phyloP scores from a whole-genome alignment of 441 rosid species.

The Codiaeum variegatum region DNA sequence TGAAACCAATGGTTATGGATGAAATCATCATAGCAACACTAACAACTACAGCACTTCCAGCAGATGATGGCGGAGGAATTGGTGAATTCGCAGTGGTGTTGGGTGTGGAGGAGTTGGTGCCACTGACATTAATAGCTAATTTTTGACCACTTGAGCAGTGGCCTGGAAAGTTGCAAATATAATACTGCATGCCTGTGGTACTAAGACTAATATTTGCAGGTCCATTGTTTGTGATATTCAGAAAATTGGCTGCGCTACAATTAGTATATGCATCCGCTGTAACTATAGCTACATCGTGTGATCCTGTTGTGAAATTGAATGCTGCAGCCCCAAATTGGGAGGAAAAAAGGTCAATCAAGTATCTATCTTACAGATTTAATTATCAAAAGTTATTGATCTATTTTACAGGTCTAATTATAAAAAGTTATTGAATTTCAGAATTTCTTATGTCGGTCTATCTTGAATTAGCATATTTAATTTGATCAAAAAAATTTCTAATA shows the following conservation, averaged over 20 bases:
- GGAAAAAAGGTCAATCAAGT: no score
- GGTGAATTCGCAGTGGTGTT: not conserved
- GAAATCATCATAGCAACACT: not conserved
- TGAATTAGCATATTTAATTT: no score
- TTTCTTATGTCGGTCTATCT: no score
- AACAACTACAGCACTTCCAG: not conserved
- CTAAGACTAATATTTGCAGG: constrained; percentile 37
- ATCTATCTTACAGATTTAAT: no score
- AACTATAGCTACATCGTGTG: constrained; percentile 40
- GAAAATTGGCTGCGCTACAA: constrained; percentile 25
- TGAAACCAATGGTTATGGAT: constrained; percentile 9
- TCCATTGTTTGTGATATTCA: not conserved
- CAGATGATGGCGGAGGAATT: constrained; percentile 10
- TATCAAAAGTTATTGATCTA: no score
- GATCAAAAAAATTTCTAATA: no score
- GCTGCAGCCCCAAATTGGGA: not conserved
- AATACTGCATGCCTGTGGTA: constrained; percentile 26
- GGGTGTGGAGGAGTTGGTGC: constrained; percentile 14
- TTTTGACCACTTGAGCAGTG: constrained; percentile 42
- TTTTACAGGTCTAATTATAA: no score
- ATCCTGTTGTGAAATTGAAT: constrained; percentile 36
- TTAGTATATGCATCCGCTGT: constrained; percentile 22
- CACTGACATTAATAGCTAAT: constrained; percentile 32
- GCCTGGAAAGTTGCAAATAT: constrained; percentile 21
- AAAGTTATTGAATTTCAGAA: no score